Evolutionary conservation across 2,329 filamentous ascomycete genomes (phyloP), one percentile per base, ranked within the genome.

Genomic region (Periconia macrospinosa): DNA sequence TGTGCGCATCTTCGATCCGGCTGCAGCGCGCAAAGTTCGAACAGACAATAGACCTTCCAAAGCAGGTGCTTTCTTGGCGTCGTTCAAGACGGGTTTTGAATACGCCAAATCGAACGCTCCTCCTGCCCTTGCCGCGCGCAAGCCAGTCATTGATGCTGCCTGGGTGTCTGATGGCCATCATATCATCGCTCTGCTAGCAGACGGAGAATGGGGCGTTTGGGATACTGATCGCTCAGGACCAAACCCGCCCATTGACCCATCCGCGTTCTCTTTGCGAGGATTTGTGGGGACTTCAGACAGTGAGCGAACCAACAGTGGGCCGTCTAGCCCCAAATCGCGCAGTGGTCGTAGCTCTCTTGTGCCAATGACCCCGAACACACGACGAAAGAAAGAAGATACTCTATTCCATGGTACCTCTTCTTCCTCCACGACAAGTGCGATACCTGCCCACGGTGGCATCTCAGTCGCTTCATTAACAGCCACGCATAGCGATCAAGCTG

Each of bases 1-100:
- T 41, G 81, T 84, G 27, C 83, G 84, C 49, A 74, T 87, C 14
- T 85, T 83, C 61, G 81, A 85, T 49, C 81, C 80, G 23, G 78
- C 84, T 30, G 73, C 79, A 15, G 65, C 62, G 30, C 63, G 56
- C 44, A 69, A 62, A 41, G 66, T 63, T 35, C 61, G 54, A 27
- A 37, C 57, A 49, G 59, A 53, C 35, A 55, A 59, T 15, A 37
- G 45, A 33, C 55, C 55, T 7, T 45, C 52, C 7, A 63, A 72
- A 15, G 19, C 52, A 46, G 68, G 68, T 11, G 61, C 64, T 20
- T 75, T 70, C 52, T 54, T 74, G 7, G 59, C 62, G 18, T 62
- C 68, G 14, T 75, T 74, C 44, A 63, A 61, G 44, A 66, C 72
- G 40, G 60, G 60, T 5, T 76, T 73, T 47, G 70, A 69, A 37